Evolutionary conservation across 2,329 filamentous ascomycete genomes (phyloP).

Genomic region (Colletotrichum simmondsii): DNA sequence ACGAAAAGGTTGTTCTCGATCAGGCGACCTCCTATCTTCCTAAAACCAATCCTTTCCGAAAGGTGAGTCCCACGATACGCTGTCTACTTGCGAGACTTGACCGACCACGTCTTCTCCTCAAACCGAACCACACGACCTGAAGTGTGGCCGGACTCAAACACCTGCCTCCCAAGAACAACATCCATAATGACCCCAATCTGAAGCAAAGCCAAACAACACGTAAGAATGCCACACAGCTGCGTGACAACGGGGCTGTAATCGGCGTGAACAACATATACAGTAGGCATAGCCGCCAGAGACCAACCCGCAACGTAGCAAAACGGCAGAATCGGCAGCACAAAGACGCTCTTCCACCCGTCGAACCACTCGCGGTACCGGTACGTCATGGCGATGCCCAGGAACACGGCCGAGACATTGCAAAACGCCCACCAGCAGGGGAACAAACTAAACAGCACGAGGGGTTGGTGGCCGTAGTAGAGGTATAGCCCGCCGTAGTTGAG

Average conservation of each 20-base stretch:
- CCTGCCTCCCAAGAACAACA: background rate
- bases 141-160: background rate
- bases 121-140: background rate
- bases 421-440: slow-evolving; percentile 24
- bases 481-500: slow-evolving; percentile 11
- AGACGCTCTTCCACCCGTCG: slow-evolving; percentile 3
- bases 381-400: background rate
- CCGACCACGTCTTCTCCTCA: background rate
- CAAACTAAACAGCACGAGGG: background rate
- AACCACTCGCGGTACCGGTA: slow-evolving; percentile 13
- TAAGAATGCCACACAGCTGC: background rate
- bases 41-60: background rate
- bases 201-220: slow-evolving; percentile 1
- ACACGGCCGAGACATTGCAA: slow-evolving; percentile 21
- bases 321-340: background rate
- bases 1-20: background rate
- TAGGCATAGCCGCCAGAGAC: background rate
- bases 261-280: background rate
- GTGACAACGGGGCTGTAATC: background rate
- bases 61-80: background rate
- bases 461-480: slow-evolving; percentile 18
- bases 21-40: background rate
- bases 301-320: background rate
- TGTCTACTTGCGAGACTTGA: background rate
- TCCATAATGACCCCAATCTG: slow-evolving; percentile 6